Evolutionary conservation across 345 rosid genomes (phyloP).

Genomic region (Eutrema heterophyllum): DNA sequence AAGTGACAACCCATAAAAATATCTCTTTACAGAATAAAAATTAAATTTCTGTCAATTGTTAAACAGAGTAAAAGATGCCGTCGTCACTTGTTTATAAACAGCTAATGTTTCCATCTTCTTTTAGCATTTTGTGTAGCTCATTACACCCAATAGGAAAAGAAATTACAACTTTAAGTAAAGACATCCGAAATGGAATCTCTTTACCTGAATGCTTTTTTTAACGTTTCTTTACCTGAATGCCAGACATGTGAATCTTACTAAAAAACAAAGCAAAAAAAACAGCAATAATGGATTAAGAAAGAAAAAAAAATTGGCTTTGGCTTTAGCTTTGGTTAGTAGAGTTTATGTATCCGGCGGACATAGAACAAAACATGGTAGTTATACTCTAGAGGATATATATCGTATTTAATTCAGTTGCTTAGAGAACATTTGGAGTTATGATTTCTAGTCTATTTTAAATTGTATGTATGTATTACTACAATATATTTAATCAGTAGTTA

Average conservation of each 20-base stretch:
- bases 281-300: background rate
- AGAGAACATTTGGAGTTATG: background rate
- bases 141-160: background rate
- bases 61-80: background rate
- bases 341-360: background rate
- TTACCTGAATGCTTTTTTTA: background rate
- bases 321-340: background rate
- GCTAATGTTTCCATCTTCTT: background rate
- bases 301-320: background rate
- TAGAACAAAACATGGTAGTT: background rate
- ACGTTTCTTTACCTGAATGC: conserved; percentile 1
- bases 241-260: conserved; percentile 13
- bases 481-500: background rate
- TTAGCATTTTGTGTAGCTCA: background rate
- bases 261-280: background rate
- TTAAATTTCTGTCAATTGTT: background rate
- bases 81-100: background rate
- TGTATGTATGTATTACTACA: background rate
- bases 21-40: background rate
- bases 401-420: too few species aligned
- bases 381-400: background rate
- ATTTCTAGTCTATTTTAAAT: background rate
- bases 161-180: conserved; percentile 13
- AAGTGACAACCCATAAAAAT: too few species aligned
- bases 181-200: conserved; percentile 17